Conservation (phyloP, 345 rosid genomes). For the Arabis hirsuta region DNA sequence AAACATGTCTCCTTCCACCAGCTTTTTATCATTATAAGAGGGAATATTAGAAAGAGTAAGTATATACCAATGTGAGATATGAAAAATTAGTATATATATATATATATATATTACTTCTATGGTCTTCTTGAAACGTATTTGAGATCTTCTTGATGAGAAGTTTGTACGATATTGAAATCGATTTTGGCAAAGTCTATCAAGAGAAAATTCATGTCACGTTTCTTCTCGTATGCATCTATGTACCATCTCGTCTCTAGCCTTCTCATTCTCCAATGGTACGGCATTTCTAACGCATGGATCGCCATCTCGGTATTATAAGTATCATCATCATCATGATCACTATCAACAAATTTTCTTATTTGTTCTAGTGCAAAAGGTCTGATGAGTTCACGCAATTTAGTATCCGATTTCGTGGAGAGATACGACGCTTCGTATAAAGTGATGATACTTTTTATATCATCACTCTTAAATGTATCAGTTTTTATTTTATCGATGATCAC, state of each 20-base stretch:
- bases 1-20: slow-evolving; percentile 49
- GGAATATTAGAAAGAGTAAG: too few species aligned
- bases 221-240: slow-evolving; percentile 38
- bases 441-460: slow-evolving; percentile 30
- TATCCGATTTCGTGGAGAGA: slow-evolving; percentile 40
- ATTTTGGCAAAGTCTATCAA: slow-evolving; percentile 36
- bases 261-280: slow-evolving; percentile 36
- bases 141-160: slow-evolving; percentile 43
- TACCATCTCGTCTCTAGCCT: slow-evolving; percentile 42
- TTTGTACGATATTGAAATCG: slow-evolving; percentile 47
- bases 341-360: slow-evolving; percentile 6
- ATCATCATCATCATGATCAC: slow-evolving; percentile 1
- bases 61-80: too few species aligned
- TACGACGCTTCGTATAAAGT: slow-evolving; percentile 51
- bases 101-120: neutral
- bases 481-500: slow-evolving; percentile 39
- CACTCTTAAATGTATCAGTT: slow-evolving; percentile 16
- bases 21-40: too few species aligned
- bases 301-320: slow-evolving; percentile 14
- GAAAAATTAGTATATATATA: too few species aligned
- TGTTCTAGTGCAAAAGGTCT: slow-evolving; percentile 40
- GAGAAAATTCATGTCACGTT: slow-evolving; percentile 12
- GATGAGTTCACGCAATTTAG: slow-evolving; percentile 41
- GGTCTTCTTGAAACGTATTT: slow-evolving; percentile 38
- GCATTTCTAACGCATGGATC: slow-evolving; percentile 39